Percentiles rank a stretch among this genome's conserved stretches.
Evolutionary conservation across 2,329 filamentous ascomycete species (phyloP).

Genomic region (Neocucurbitaria cava): DNA sequence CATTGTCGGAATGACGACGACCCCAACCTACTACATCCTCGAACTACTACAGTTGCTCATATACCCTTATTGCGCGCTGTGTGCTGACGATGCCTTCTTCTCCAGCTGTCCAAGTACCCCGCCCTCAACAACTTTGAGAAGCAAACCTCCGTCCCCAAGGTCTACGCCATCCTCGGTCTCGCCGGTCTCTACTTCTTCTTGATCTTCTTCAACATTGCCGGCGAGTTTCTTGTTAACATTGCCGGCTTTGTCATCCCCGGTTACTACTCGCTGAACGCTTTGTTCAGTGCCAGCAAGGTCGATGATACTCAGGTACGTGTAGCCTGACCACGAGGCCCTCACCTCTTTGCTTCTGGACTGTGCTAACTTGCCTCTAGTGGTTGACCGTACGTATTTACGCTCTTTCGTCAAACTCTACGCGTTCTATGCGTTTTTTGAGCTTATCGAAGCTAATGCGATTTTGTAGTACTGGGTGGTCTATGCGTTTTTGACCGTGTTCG

Average conservation of each 20-base stretch:
- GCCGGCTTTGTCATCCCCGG: constrained; percentile 83
- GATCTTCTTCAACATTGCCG: constrained; percentile 90
- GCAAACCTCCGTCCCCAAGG: constrained; percentile 82
- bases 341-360: constrained; percentile 1
- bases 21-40: not conserved
- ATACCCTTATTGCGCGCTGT: not conserved
- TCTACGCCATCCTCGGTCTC: constrained; percentile 79
- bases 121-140: constrained; percentile 84
- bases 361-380: constrained; percentile 63
- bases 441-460: constrained; percentile 20
- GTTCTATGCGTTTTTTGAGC: too few species aligned
- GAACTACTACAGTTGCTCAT: not conserved
- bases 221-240: constrained; percentile 85
- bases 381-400: constrained; percentile 57
- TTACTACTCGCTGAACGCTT: constrained; percentile 81
- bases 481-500: constrained; percentile 80
- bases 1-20: constrained; percentile 13
- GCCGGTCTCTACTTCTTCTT: constrained; percentile 86
- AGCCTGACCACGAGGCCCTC: too few species aligned
- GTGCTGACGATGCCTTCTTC: constrained; percentile 32
- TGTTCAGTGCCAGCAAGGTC: constrained; percentile 73
- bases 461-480: constrained; percentile 84
- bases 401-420: too few species aligned
- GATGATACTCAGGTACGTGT: constrained; percentile 80
- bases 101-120: constrained; percentile 84